Evolutionary conservation across 2,329 filamentous ascomycete species (phyloP).

Genomic region (Stylonectria norvegica): DNA sequence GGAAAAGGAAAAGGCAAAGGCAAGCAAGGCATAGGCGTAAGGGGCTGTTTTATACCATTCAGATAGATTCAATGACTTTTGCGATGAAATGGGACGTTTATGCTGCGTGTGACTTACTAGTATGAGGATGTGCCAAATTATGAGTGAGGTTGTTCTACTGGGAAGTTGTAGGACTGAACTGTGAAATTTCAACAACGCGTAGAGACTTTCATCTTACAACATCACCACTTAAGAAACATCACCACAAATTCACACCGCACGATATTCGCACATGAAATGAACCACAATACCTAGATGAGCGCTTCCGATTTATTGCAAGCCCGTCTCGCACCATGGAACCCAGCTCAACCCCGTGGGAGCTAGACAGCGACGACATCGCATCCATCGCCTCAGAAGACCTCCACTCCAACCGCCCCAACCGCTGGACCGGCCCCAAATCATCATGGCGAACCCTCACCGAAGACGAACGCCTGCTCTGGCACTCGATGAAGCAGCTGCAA

Average conservation of each 20-base stretch:
- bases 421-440: slow-evolving; percentile 62
- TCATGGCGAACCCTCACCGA: slow-evolving; percentile 65
- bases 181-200: too few relatives aligned
- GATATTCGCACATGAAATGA: too few relatives aligned
- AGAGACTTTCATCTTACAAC: too few relatives aligned
- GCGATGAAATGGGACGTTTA: slow-evolving; percentile 18
- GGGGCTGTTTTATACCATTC: slow-evolving; percentile 29
- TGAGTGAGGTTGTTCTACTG: background rate
- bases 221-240: too few relatives aligned
- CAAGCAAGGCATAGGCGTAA: slow-evolving; percentile 32
- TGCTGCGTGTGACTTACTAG: slow-evolving; percentile 1
- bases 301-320: background rate
- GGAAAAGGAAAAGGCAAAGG: slow-evolving; percentile 61
- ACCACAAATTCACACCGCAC: too few relatives aligned
- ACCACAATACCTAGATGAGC: too few relatives aligned
- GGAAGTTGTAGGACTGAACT: too few relatives aligned
- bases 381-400: slow-evolving; percentile 48
- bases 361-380: slow-evolving; percentile 45
- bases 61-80: slow-evolving; percentile 27
- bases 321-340: slow-evolving; percentile 17
- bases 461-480: slow-evolving; percentile 59
- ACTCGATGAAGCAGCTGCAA: slow-evolving; percentile 60
- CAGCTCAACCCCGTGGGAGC: slow-evolving; percentile 35
- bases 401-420: slow-evolving; percentile 59
- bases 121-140: background rate